Conservation (phyloP, 1,284 basidiomycete genomes). For the Taiwanofungus camphoratus region DNA sequence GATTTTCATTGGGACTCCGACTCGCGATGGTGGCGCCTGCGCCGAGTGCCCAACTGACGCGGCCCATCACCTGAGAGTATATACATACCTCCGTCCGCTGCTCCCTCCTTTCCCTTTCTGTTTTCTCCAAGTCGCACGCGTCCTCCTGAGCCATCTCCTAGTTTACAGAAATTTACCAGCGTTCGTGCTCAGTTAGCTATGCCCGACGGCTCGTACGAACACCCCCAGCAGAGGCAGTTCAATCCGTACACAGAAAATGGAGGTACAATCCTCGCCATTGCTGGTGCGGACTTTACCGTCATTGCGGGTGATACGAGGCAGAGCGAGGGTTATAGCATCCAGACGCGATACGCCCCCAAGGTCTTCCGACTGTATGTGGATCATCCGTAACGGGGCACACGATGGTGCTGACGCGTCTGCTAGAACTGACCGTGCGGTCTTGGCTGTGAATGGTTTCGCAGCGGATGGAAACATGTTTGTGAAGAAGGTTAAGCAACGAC, state of each 20-base stretch:
- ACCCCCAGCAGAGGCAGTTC: constrained; percentile 62
- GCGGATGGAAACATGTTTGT: constrained; percentile 96
- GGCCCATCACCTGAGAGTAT: constrained; percentile 22
- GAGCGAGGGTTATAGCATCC: constrained; percentile 91
- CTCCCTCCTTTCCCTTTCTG: constrained; percentile 7
- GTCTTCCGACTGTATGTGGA: constrained; percentile 72
- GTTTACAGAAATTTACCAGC: constrained; percentile 3
- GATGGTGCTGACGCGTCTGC: constrained; percentile 15
- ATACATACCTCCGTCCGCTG: constrained; percentile 15
- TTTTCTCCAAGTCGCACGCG: constrained; percentile 4
- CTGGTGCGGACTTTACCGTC: constrained; percentile 86
- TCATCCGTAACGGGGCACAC: constrained; percentile 1
- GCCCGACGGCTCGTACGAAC: constrained; percentile 31
- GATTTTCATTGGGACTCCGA: too few relatives aligned
- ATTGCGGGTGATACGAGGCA: constrained; percentile 94
- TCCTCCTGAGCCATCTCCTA: constrained; percentile 8
- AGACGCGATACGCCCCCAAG: constrained; percentile 93
- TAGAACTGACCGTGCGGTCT: constrained; percentile 88
- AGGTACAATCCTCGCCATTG: constrained; percentile 92
- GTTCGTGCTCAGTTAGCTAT: constrained; percentile 22
- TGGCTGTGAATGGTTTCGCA: constrained; percentile 93
- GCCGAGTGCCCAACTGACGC: too few relatives aligned
- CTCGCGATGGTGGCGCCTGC: too few relatives aligned
- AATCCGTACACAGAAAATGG: constrained; percentile 90
- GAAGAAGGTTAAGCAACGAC: constrained; percentile 87